Conservation (phyloP, 371 early-diverging fungal species). For the Haplosporangium sp. region DNA sequence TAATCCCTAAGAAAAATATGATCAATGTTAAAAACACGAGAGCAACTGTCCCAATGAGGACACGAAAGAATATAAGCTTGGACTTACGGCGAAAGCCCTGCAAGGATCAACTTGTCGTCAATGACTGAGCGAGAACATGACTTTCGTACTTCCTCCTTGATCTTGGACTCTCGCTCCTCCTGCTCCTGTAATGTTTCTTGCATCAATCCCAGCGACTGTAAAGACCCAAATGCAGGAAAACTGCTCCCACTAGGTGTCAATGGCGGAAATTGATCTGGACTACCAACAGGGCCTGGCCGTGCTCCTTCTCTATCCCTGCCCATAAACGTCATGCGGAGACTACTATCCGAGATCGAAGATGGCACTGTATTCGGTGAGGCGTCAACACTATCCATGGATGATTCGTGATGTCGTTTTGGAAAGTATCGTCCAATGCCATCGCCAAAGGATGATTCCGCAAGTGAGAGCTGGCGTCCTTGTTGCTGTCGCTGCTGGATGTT, state of each 20-base stretch:
- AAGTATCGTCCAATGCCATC: slow-evolving; percentile 46
- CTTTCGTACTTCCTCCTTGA: slow-evolving; percentile 33
- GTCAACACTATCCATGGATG: slow-evolving; percentile 32
- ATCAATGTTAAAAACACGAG: neutral
- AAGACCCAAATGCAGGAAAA: slow-evolving; percentile 28
- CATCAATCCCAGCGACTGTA: slow-evolving; percentile 35
- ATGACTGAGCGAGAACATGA: slow-evolving; percentile 49
- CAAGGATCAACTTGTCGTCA: slow-evolving; percentile 55
- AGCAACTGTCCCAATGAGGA: neutral
- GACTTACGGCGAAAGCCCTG: slow-evolving; percentile 53
- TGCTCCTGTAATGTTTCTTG: slow-evolving; percentile 37
- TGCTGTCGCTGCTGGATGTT: slow-evolving; percentile 7
- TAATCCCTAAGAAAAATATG: slow-evolving; percentile 48
- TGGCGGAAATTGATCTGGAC: neutral
- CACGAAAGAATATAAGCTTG: neutral
- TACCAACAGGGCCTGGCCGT: neutral
- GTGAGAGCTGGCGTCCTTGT: slow-evolving; percentile 24
- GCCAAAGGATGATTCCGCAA: slow-evolving; percentile 41
- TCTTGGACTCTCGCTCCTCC: slow-evolving; percentile 34
- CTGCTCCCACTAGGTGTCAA: slow-evolving; percentile 27
- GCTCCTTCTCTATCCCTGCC: neutral
- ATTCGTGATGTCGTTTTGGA: slow-evolving; percentile 25
- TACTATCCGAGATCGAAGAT: slow-evolving; percentile 8
- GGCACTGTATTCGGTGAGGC: slow-evolving; percentile 2
- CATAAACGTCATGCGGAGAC: neutral